Evolutionary conservation across 768 basidiomycete genomes (phyloP).

Genomic region (Auriscalpium microsporum): DNA sequence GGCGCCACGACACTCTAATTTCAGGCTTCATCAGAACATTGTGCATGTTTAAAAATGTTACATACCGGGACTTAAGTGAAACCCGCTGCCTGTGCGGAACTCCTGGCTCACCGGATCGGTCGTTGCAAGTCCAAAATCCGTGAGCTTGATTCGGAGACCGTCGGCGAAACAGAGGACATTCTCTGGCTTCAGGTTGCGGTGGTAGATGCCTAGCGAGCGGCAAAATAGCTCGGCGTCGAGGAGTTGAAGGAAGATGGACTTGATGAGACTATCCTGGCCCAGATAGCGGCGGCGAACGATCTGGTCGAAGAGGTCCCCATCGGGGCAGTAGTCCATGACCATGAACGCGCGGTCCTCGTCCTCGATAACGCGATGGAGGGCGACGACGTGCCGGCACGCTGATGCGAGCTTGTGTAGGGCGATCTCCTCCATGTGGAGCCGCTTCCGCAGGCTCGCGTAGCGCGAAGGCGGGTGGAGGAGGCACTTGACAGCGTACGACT

Average conservation of each 20-base stretch:
- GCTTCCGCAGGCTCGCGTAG: slow-evolving; percentile 49
- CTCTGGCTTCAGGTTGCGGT: slow-evolving; percentile 97
- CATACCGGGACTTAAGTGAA: slow-evolving; percentile 93
- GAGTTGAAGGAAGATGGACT: slow-evolving; percentile 85
- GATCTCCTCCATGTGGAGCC: slow-evolving; percentile 80
- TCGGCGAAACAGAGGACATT: slow-evolving; percentile 81
- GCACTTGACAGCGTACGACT: slow-evolving; percentile 88
- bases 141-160: slow-evolving; percentile 73
- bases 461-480: slow-evolving; percentile 48
- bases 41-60: slow-evolving; percentile 9
- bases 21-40: slow-evolving; percentile 17
- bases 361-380: slow-evolving; percentile 82
- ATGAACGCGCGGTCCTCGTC: slow-evolving; percentile 77
- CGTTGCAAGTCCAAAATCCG: slow-evolving; percentile 94
- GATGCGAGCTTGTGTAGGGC: slow-evolving; percentile 68
- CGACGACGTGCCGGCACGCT: slow-evolving; percentile 74
- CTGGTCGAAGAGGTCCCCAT: slow-evolving; percentile 89
- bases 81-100: slow-evolving; percentile 91
- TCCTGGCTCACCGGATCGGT: slow-evolving; percentile 79
- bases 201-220: slow-evolving; percentile 86
- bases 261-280: slow-evolving; percentile 79
- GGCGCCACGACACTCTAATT: slow-evolving; percentile 78
- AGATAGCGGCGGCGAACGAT: slow-evolving; percentile 77
- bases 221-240: slow-evolving; percentile 91
- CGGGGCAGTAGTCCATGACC: slow-evolving; percentile 87